Base-by-base conservation (phyloP, 2,329 filamentous ascomycete genomes). In the Trichoderma citrinoviride region DNA sequence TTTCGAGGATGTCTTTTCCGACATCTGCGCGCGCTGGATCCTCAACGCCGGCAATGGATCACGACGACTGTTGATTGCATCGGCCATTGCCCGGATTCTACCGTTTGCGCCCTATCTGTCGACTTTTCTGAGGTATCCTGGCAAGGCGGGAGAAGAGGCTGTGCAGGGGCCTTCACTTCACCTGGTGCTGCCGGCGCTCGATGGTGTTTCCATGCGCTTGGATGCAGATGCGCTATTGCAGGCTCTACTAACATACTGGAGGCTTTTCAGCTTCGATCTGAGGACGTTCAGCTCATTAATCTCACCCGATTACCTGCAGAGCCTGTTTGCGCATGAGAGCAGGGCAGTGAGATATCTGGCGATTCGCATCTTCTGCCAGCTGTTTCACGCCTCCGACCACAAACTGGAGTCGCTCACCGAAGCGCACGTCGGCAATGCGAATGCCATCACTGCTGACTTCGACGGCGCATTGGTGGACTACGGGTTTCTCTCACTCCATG, bases 1-100 rank as follows among this genome's bases (percentile, higher is more conserved):
- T 72, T 93, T 93, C 76, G 87, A 91, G 74, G 80, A 84, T 67
- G 79, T 93, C 46, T 91, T 95, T 72, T 86, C 92, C 70, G 93
- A 97, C 76, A 82, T 96, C 56, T 92, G 90, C 77, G 90, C 92
- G 67, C 83, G 90, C 80, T 96, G 92, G 92, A 81, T 90, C 50
- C 80, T 82, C 72, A 75, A 79, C 74, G 71, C 79, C 29, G 75
- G 76, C 29, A 76, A 74, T 47, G 73, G 76, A 68, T 62, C 75
- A 71, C 70, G 76, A 77, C 70, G 77, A 75, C 71, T 76, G 71
- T 63, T 77, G 40, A 70, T 89, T 60, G 83, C 94, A 68, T 84
- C 88, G 64, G 89, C 91, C 37, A 90, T 97, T 78, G 90, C 91
- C 67, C 85, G 90, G 72, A 83, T 97, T 68, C 76, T 97, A 71